Evolutionary conservation across 805 yeast genomes (phyloP), one percentile per base, ranked within the genome.

Genomic region (Phaffomyces antillensis): DNA sequence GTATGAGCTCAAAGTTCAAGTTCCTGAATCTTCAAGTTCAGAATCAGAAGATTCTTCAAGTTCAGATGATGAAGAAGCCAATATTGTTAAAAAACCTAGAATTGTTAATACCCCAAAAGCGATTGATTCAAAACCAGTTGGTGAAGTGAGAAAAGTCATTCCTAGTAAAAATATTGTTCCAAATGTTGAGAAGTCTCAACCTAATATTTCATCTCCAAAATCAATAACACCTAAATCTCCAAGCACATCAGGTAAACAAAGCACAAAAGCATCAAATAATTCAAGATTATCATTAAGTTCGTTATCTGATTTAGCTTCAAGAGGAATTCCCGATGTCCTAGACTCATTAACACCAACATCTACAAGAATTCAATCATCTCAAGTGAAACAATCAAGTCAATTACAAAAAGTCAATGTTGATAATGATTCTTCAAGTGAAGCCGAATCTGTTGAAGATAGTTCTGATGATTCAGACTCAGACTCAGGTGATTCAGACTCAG

Each of bases 291-390:
- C 81, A 0, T 68, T 78, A 43, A 66, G 68, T 42, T 75, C 85
- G 1, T 61, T 83, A 30, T 73, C 77, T 4, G 84, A 81, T 48
- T 64, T 83, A 47, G 80, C 73, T 5, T 69, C 73, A n/a, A 68
- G 81, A 42, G 88, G 86, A 5, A 72, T 82, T 12, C 89, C 89
- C 2, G 85, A 77, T 18, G 86, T 82, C 0, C 73, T 70, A 44
- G 86, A 80, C 38, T 66, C 67, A 18, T 48, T 58, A 30, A 52
- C 60, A 2, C 63, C 63, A 39, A 46, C 42, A 20, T 24, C 58
- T 20, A 52, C 50, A 26, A 52, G 57, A 41, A 17, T 23, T 24
- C 35, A 20, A 38, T 7, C 30, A 4, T 38, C 25, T 13, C 28
- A 36, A 20, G 18, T 13, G 4, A 28, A 31, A 11, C 18, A 9